Percentiles rank a stretch among this genome's conserved stretches.
Conservation (phyloP, 148 eudicot species). For the Mesembryanthemum crystallinum region DNA sequence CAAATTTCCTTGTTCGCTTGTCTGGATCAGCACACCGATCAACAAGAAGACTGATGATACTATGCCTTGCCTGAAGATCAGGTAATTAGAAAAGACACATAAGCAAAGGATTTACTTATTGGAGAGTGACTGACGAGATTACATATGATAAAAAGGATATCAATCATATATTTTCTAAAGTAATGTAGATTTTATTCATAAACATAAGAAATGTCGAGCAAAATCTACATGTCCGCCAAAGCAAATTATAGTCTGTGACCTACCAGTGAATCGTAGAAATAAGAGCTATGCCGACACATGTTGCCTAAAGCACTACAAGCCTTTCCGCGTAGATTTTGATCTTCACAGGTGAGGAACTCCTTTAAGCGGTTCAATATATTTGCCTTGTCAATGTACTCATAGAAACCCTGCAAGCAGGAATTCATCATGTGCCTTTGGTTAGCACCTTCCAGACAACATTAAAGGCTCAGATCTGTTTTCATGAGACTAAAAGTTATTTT, state of each 20-base stretch:
- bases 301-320: slow-evolving; percentile 92
- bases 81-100: background rate
- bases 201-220: background rate
- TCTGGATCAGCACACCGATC: slow-evolving; percentile 89
- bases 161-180: too few relatives aligned
- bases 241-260: slow-evolving; percentile 16
- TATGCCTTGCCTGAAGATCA: slow-evolving; percentile 56
- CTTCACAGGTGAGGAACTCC: slow-evolving; percentile 71
- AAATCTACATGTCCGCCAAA: background rate
- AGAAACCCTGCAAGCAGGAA: slow-evolving; percentile 59
- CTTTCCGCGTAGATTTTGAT: slow-evolving; percentile 79
- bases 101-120: background rate
- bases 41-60: slow-evolving; percentile 59
- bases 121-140: background rate
- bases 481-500: background rate
- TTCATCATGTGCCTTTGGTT: background rate
- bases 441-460: background rate
- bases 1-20: slow-evolving; percentile 87
- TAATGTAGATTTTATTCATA: too few relatives aligned
- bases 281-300: slow-evolving; percentile 92
- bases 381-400: slow-evolving; percentile 71
- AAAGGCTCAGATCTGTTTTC: background rate
- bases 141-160: background rate
- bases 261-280: slow-evolving; percentile 78
- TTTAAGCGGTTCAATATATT: slow-evolving; percentile 62